Base-by-base conservation (phyloP, 805 yeast genomes). In the Metschnikowia peoriensis region DNA sequence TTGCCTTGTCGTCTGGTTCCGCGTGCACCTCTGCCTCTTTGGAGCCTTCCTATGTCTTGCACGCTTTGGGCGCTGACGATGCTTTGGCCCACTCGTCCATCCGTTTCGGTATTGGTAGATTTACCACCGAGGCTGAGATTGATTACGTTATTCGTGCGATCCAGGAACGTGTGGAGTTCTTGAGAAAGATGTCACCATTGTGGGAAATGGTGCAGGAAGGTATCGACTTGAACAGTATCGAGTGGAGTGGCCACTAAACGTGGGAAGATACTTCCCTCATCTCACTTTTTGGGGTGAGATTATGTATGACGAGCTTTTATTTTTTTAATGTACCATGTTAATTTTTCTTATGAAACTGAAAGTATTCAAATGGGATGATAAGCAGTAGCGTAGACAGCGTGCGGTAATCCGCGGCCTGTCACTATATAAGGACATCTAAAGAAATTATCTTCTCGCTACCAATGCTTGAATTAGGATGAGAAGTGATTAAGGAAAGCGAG, bases 131-230 rank as follows among this genome's bases (percentile, higher is more conserved):
- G 63, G 96, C 83, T 47, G 99, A 94, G 73, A 82, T 94, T 49
- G 98, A 94, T 67, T 94, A 92, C 66, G 99, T 94, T 46, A 79
- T 94, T 58, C 77, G 86, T 53, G 97, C 97, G 12, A 89, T 94
- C 53, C 78, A 83, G 51, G 92, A 89, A 68, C 84, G 97, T 71
- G 98, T 94, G 50, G 86, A 85, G 58, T 90, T 90, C 73, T 80
- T 94, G 67, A 84, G 99, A 72, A 93, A 91, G 66, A 79, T 94
- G 73, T 85, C 94, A 52, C 99, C 99, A 46, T 78, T 94, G 63
- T 94, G 98, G 98, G 99, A 94, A 76, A 92, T 94, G 98, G 97
- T 90, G 52, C 97, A 94, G 72, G 98, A 94, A 60, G 99, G 99
- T 61, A 93, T 94, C 64, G 99, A 94, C 67, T 78, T 94, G 69